Evolutionary conservation across 495 filamentous ascomycete genomes (phyloP), one percentile per base, ranked within the genome.

Genomic region (Penicillium lagena): DNA sequence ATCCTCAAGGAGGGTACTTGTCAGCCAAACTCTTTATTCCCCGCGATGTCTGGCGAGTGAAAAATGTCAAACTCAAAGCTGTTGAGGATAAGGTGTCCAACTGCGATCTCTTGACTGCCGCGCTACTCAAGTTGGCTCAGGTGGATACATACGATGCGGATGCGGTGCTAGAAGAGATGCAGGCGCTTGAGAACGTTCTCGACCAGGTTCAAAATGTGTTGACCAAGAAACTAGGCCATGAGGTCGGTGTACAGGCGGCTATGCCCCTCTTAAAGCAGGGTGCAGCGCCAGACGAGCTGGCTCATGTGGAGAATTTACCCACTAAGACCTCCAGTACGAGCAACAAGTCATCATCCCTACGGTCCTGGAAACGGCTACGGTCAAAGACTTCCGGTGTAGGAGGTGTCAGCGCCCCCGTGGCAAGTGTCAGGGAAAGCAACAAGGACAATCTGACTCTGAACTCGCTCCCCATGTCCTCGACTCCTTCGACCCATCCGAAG

Each of bases 41-140:
- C 7, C 77, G 87, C 14, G 90, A 97, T 51, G 87, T 90, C 10
- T 98, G 93, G 93, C 78, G 80, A 29, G 90, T 96, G 0, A 94
- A 93, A 56, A 89, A 88, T 39, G 89, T 96, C 38, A 96, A 96
- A 61, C 68, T 98, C 12, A 90, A 89, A 65, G 81, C 77, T 31
- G 51, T 96, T 12, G 93, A 98, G 40, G 93, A 98, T 49, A 98
- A 98, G 66, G 85, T 96, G 28, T 79, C 89, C n/a, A 86, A 85
- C 43, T 96, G 90, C 52, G 94, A 98, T 57, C 72, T 90, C 31
- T 71, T 98, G 32, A 96, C 90, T 7, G 94, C 93, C 2, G 90
- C 93, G 12, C 70, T 98, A 36, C 74, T 87, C 36, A 91, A 88
- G 56, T 74, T 98, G 27, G 78, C 82, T 12, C 78, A 80, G 41